Percentiles rank a stretch among this genome's conserved stretches.
Conservation (phyloP, 2,329 filamentous ascomycete species). For the Cladosporium phlei region DNA sequence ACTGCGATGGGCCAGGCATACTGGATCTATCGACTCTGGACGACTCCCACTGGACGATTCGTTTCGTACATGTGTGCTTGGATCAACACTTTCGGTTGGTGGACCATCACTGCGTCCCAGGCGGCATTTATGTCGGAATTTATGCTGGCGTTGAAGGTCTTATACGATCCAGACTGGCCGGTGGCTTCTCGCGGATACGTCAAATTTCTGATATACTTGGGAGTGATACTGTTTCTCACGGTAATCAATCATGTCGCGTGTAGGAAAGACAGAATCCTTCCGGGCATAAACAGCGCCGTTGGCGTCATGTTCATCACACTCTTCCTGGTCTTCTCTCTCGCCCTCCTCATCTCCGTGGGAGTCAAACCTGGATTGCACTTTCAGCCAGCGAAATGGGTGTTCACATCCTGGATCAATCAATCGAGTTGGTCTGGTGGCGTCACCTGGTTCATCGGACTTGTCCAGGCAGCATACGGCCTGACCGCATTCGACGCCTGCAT, state of each 20-base stretch:
- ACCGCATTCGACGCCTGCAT: conserved; percentile 57
- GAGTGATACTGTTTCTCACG: conserved; percentile 46
- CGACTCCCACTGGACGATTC: conserved; percentile 42
- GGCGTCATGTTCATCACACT: conserved; percentile 50
- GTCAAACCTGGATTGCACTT: conserved; percentile 41
- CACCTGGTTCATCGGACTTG: conserved; percentile 55
- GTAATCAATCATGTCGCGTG: conserved; percentile 50
- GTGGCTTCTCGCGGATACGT: conserved; percentile 47
- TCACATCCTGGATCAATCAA: conserved; percentile 48
- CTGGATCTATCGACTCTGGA: conserved; percentile 48
- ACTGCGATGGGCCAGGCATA: conserved; percentile 58
- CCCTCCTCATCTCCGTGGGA: conserved; percentile 50
- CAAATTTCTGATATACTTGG: conserved; percentile 53
- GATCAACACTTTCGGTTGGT: conserved; percentile 59
- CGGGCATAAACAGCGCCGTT: conserved; percentile 54
- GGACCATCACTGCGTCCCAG: conserved; percentile 52
- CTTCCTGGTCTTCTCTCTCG: conserved; percentile 50
- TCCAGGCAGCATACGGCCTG: conserved; percentile 54
- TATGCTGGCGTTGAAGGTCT: conserved; percentile 52
- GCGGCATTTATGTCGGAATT: conserved; percentile 57
- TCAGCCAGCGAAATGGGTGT: conserved; percentile 50
- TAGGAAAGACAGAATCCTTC: conserved; percentile 44
- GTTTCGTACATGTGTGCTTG: conserved; percentile 55
- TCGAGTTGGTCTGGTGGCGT: conserved; percentile 53
- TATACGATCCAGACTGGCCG: conserved; percentile 48